These are phyloP conservation scores for Fusarium sp. DNA, from an alignment of 2,329 filamentous ascomycete genomes.

Conservation along the genomic window DNA sequence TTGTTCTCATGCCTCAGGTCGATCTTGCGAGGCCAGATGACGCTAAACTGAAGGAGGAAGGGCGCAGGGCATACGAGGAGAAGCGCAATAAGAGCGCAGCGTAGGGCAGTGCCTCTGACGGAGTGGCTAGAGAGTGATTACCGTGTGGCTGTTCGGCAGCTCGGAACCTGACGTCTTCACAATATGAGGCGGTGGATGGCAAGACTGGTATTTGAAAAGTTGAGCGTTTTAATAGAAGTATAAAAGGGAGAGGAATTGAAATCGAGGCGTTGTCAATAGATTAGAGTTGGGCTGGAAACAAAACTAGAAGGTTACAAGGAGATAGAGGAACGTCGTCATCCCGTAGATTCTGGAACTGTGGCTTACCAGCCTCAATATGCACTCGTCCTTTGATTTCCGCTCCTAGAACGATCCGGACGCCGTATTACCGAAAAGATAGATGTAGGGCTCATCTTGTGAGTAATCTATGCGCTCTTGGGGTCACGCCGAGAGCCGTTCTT, in stretches of 20 bases:
- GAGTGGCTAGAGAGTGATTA: background rate
- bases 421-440: background rate
- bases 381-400: background rate
- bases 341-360: background rate
- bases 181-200: background rate
- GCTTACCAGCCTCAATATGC: background rate
- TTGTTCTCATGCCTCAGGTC: conserved; percentile 55
- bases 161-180: background rate
- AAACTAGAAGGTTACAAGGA: background rate
- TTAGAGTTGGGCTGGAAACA: background rate
- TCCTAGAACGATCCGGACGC: background rate
- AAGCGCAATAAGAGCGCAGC: conserved; percentile 1
- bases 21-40: conserved; percentile 54
- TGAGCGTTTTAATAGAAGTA: background rate
- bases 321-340: background rate
- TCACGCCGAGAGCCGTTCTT: background rate
- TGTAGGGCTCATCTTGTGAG: background rate
- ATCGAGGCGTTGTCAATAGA: background rate
- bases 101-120: background rate
- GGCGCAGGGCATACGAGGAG: conserved; percentile 37
- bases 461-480: background rate
- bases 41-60: conserved; percentile 51
- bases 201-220: background rate
- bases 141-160: background rate
- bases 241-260: background rate